These are phyloP conservation scores for Candida hungchunana DNA, from an alignment of 805 yeast species.

Conservation along the genomic window DNA sequence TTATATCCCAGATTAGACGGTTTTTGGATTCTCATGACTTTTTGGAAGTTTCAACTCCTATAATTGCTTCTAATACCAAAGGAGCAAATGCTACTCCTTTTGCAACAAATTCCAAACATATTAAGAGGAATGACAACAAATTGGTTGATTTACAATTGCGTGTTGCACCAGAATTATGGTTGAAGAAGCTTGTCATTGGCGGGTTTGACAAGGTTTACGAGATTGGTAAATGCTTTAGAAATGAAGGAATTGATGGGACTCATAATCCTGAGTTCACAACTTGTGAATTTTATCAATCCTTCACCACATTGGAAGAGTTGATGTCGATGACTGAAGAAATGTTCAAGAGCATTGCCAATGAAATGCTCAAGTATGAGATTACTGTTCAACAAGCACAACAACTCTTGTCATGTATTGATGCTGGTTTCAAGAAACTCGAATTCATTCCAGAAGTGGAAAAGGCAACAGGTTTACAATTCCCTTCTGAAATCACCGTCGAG, in stretches of 20 bases:
- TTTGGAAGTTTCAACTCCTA: slow-evolving; percentile 86
- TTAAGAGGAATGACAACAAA: slow-evolving; percentile 23
- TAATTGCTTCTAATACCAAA: slow-evolving; percentile 63
- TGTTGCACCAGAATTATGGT: slow-evolving; percentile 95
- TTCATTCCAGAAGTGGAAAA: slow-evolving; percentile 61
- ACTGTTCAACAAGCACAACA: slow-evolving; percentile 8
- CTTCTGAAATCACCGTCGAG: slow-evolving; percentile 38
- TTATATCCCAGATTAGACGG: slow-evolving; percentile 50
- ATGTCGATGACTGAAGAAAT: slow-evolving; percentile 61
- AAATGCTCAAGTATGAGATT: slow-evolving; percentile 22
- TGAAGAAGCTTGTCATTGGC: slow-evolving; percentile 73
- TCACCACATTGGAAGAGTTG: slow-evolving; percentile 59
- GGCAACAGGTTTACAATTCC: slow-evolving; percentile 46
- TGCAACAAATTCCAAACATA: slow-evolving; percentile 40
- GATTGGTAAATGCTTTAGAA: slow-evolving; percentile 79
- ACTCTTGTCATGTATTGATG: slow-evolving; percentile 1
- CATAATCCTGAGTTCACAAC: slow-evolving; percentile 94
- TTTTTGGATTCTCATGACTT: slow-evolving; percentile 56
- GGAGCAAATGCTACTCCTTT: slow-evolving; percentile 97
- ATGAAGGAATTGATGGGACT: slow-evolving; percentile 89
- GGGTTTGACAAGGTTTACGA: slow-evolving; percentile 89
- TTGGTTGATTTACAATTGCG: slow-evolving; percentile 51
- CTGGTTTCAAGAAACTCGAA: slow-evolving; percentile 45
- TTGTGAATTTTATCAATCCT: slow-evolving; percentile 83
- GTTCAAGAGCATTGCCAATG: slow-evolving; percentile 37